Conservation (phyloP, 352 stramenopile genomes). For the Saprolegnia diclina region DNA sequence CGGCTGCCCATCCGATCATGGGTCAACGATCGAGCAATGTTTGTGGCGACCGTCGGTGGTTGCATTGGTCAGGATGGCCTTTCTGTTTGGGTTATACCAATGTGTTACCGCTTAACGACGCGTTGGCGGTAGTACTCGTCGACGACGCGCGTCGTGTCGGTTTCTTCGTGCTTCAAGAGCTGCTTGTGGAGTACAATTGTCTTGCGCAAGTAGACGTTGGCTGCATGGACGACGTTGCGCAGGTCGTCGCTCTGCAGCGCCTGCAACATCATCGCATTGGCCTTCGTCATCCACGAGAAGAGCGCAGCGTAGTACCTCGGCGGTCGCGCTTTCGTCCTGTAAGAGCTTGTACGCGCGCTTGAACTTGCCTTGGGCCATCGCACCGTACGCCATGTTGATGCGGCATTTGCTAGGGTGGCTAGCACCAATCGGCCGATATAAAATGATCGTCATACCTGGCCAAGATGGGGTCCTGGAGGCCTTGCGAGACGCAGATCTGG, state of each 20-base stretch:
- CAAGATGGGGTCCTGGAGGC: conserved; percentile 61
- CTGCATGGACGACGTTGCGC: conserved; percentile 51
- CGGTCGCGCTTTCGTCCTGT: conserved; percentile 40
- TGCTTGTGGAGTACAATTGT: conserved; percentile 57
- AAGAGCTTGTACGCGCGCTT: conserved; percentile 49
- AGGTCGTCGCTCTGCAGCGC: conserved; percentile 54
- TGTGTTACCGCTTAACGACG: conserved; percentile 36
- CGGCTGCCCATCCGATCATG: no score
- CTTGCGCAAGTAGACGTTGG: conserved; percentile 60
- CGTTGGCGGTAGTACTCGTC: conserved; percentile 81
- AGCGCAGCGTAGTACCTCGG: conserved; percentile 21
- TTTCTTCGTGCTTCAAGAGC: conserved; percentile 33
- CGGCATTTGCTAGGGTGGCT: conserved; percentile 76
- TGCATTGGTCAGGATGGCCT: no score
- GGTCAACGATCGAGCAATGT: no score
- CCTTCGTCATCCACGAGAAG: background rate
- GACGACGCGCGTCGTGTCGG: conserved; percentile 32
- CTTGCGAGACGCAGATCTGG: conserved; percentile 72
- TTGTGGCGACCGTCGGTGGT: no score
- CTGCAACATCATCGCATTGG: background rate
- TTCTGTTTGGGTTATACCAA: no score
- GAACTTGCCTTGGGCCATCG: conserved; percentile 64
- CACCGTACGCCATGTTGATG: conserved; percentile 75
- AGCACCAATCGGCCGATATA: no score
- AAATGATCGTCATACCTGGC: conserved; percentile 34